phyloP scores from a whole-genome alignment of 2,329 filamentous ascomycete species.

The Nakataea oryzae region DNA sequence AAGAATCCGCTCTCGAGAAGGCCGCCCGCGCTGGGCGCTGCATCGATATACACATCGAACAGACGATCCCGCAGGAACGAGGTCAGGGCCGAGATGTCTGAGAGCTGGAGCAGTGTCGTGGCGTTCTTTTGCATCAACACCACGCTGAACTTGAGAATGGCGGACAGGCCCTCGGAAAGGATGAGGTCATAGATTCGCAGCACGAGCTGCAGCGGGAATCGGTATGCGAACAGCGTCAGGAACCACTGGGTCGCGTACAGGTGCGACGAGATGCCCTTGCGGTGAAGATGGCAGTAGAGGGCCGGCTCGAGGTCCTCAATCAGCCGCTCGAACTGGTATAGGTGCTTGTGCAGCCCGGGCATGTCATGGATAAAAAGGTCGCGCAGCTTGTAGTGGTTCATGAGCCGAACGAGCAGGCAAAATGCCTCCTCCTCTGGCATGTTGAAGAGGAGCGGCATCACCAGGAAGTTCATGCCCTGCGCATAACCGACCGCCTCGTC shows the following conservation, averaged over 20 bases:
- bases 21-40: conserved; percentile 81
- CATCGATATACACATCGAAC: conserved; percentile 96
- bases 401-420: conserved; percentile 80
- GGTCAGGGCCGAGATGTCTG: conserved; percentile 83
- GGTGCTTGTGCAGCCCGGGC: conserved; percentile 84
- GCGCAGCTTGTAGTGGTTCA: conserved; percentile 91
- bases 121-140: conserved; percentile 95
- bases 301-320: conserved; percentile 91
- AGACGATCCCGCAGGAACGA: conserved; percentile 86
- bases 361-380: conserved; percentile 94
- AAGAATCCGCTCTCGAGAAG: conserved; percentile 97
- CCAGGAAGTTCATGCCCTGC: conserved; percentile 97
- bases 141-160: conserved; percentile 88
- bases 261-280: conserved; percentile 78
- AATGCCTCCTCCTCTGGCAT: conserved; percentile 98
- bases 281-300: conserved; percentile 85
- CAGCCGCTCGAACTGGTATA: conserved; percentile 91
- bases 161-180: conserved; percentile 82
- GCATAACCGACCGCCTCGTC: conserved; percentile 94
- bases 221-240: conserved; percentile 94
- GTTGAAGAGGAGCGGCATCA: conserved; percentile 94
- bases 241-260: conserved; percentile 99
- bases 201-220: conserved; percentile 91
- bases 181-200: conserved; percentile 95
- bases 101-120: conserved; percentile 65